Evolutionary conservation across 2,329 filamentous ascomycete species (phyloP), one percentile per base, ranked within the genome.

Genomic region (Coleophoma cylindrospora): DNA sequence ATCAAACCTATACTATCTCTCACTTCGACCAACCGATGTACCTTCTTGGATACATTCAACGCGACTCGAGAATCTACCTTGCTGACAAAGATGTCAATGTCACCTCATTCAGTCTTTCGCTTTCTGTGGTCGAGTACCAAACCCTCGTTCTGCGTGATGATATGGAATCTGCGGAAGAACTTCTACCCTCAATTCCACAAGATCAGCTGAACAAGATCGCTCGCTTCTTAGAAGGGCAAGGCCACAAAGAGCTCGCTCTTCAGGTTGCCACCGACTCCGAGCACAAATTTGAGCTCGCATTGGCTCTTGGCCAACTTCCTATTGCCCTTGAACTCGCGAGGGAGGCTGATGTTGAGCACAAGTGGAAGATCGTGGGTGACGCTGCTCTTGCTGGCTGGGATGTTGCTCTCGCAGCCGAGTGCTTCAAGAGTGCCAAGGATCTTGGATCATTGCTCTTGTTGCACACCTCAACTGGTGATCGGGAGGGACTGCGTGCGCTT

Each of bases 201-300:
- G 89, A 95, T 56, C 91, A 99, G 68, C 87, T 96, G 69, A 96
- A 96, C 77, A 97, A 97, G 75, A 95, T 99, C 61, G 94, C 94
- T 3, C 86, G 94, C 19, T 99, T 99, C 78, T 77, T 99, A 48
- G 94, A 97, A 69, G 94, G 94, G 2, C 94, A 99, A 70, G 92
- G 92, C 38, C 90, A 96, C 72, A 97, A 97, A 72, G 92, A 97
- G 62, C 80, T 96, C 57, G 94, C 94, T 0, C 79, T 99, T 14
- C 89, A 96, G 59, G 90, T 99, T 14, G 91, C 94, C 10, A 96
- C 92, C 0, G 94, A 99, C 62, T 79, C 88, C 0, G 94, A 99
- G 71, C 94, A 99, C 73, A 94, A 95, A 66, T 97, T 99, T 62
- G 94, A 99, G 53, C 80, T 99, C 19, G 87, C 94, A 0, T 76